These are phyloP conservation scores for Komagataea norvegica DNA, from an alignment of 1,139 yeast species.

Conservation along the genomic window DNA sequence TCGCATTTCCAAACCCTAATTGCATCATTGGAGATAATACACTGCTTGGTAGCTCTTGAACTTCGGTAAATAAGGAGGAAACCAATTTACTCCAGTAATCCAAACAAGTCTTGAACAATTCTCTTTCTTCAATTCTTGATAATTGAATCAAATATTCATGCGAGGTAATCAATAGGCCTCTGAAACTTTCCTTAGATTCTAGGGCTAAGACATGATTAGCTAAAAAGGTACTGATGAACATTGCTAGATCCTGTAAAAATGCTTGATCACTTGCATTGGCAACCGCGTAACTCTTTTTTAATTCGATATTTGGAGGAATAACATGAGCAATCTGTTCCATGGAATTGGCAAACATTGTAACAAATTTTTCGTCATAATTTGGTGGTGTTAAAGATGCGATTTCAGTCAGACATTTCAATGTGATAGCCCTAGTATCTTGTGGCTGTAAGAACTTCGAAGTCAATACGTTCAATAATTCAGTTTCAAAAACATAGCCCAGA, in stretches of 20 bases:
- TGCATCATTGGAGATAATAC: slow-evolving; percentile 76
- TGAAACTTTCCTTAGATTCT: slow-evolving; percentile 56
- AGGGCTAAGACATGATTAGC: slow-evolving; percentile 70
- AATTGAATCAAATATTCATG: slow-evolving; percentile 80
- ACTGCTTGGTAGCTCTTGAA: slow-evolving; percentile 69
- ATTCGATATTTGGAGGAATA: slow-evolving; percentile 71
- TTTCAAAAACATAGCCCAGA: slow-evolving; percentile 80
- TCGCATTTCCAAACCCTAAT: slow-evolving; percentile 51
- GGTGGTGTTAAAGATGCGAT: slow-evolving; percentile 63
- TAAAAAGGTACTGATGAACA: slow-evolving; percentile 84
- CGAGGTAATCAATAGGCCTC: slow-evolving; percentile 62
- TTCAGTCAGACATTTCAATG: slow-evolving; percentile 91
- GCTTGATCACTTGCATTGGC: slow-evolving; percentile 88
- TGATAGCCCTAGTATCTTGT: slow-evolving; percentile 73
- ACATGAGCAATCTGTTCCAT: slow-evolving; percentile 68
- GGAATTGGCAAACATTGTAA: slow-evolving; percentile 65
- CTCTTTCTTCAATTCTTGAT: slow-evolving; percentile 92
- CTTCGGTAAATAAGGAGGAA: slow-evolving; percentile 74
- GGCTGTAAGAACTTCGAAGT: slow-evolving; percentile 74
- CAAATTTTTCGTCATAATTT: slow-evolving; percentile 65
- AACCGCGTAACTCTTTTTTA: slow-evolving; percentile 64
- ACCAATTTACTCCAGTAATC: slow-evolving; percentile 93
- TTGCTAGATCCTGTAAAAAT: slow-evolving; percentile 90
- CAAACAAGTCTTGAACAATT: slow-evolving; percentile 87
- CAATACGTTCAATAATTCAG: slow-evolving; percentile 68